Percentiles rank a stretch among this genome's conserved stretches.
phyloP scores from a whole-genome alignment of 306 rosid genomes.

The Arachis hypogaea region DNA sequence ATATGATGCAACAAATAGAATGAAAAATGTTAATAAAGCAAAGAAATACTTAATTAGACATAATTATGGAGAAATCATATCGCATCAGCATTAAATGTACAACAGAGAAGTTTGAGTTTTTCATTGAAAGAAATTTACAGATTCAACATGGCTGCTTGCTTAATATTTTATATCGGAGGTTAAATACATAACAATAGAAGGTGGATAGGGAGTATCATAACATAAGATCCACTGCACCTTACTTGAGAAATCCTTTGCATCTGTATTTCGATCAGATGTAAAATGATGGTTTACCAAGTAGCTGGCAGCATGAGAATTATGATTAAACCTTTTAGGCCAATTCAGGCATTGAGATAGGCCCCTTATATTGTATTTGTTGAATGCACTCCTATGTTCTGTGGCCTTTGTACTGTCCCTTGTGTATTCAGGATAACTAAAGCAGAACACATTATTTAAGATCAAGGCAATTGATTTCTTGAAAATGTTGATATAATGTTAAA shows the following conservation, averaged over 20 bases:
- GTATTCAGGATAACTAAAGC: slow-evolving; percentile 31
- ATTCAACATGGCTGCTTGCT: slow-evolving; percentile 19
- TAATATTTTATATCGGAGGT: not conserved
- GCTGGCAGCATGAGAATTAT: slow-evolving; percentile 35
- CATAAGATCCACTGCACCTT: slow-evolving; percentile 54
- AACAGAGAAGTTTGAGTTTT: slow-evolving; percentile 20
- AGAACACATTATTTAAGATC: slow-evolving; percentile 1
- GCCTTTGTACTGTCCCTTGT: slow-evolving; percentile 48
- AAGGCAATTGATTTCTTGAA: slow-evolving; percentile 11
- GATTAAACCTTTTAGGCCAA: slow-evolving; percentile 28
- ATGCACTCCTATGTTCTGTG: slow-evolving; percentile 38
- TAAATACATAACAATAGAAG: slow-evolving; percentile 22
- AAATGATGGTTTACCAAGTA: slow-evolving; percentile 50
- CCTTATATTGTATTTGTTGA: slow-evolving; percentile 34
- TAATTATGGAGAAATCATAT: slow-evolving; percentile 22
- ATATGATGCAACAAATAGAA: slow-evolving; percentile 17
- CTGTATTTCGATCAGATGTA: slow-evolving; percentile 38
- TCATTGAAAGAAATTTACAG: slow-evolving; percentile 23
- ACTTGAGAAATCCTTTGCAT: slow-evolving; percentile 46
- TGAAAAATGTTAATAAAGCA: slow-evolving; percentile 19
- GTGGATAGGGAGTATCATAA: not conserved
- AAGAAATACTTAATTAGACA: slow-evolving; percentile 25
- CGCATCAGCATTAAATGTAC: not conserved
- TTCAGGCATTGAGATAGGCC: slow-evolving; percentile 33
- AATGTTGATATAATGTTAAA: not conserved